Conservation (phyloP, 345 rosid genomes). For the Kandelia obovata region DNA sequence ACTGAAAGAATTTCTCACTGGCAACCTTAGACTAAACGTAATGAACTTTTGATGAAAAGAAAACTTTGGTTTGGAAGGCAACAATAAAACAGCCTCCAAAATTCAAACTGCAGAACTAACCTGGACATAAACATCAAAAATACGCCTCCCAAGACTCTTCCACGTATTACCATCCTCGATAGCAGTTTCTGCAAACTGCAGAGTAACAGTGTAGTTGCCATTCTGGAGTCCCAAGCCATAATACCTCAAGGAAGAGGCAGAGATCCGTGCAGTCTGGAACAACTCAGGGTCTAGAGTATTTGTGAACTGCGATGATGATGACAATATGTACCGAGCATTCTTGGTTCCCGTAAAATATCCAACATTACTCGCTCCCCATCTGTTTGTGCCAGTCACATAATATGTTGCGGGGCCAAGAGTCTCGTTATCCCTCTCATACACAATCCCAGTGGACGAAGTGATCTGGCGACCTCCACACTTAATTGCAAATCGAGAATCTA, state of each 20-base stretch:
- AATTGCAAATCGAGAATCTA: constrained; percentile 55
- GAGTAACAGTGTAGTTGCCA: constrained; percentile 61
- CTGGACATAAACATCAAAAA: constrained; percentile 55
- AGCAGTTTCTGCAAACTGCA: constrained; percentile 45
- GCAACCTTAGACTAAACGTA: too few relatives aligned
- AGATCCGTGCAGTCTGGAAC: constrained; percentile 58
- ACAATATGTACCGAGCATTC: too few relatives aligned
- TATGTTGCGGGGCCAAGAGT: constrained; percentile 65
- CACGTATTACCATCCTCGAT: constrained; percentile 27
- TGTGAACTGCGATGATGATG: constrained; percentile 35
- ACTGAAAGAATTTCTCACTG: too few relatives aligned
- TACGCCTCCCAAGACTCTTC: constrained; percentile 47
- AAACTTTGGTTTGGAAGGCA: not conserved
- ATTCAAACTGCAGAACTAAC: constrained; percentile 17
- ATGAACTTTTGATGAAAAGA: not conserved
- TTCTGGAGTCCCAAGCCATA: constrained; percentile 79
- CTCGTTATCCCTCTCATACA: constrained; percentile 48
- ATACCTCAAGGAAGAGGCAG: constrained; percentile 73
- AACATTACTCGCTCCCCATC: constrained; percentile 50
- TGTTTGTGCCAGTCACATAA: constrained; percentile 33
- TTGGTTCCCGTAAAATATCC: too few relatives aligned
- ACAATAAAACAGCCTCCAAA: not conserved
- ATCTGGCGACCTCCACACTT: constrained; percentile 68
- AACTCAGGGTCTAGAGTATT: constrained; percentile 29
- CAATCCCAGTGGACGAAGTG: constrained; percentile 30